Conservation (phyloP, 2,329 filamentous ascomycete genomes). For the Penicillium sp. region DNA sequence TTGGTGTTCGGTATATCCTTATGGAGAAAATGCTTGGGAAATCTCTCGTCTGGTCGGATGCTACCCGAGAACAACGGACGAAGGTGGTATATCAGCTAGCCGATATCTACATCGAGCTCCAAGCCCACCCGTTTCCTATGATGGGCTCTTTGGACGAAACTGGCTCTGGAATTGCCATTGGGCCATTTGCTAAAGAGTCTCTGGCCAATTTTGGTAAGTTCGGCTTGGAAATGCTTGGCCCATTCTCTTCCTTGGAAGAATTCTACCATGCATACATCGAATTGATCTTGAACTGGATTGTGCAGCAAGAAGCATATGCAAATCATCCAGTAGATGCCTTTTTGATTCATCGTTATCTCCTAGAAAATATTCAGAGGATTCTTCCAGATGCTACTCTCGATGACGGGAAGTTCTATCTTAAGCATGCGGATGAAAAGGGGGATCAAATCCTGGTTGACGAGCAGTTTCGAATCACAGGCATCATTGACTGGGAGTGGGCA, state of each 20-base stretch:
- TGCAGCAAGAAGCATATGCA: slow-evolving; percentile 39
- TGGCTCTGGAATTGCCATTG: slow-evolving; percentile 29
- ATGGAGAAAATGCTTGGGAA: slow-evolving; percentile 47
- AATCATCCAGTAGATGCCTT: slow-evolving; percentile 39
- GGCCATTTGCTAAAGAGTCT: slow-evolving; percentile 42
- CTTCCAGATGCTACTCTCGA: slow-evolving; percentile 20
- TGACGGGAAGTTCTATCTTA: slow-evolving; percentile 46
- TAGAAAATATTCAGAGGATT: slow-evolving; percentile 33
- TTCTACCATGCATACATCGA: slow-evolving; percentile 38
- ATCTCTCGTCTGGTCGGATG: slow-evolving; percentile 39
- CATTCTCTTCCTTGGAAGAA: slow-evolving; percentile 39
- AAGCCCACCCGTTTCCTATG: slow-evolving; percentile 38
- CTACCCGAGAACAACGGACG: slow-evolving; percentile 35
- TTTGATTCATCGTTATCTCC: slow-evolving; percentile 46
- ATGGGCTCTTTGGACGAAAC: slow-evolving; percentile 38
- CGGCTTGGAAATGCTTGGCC: slow-evolving; percentile 31
- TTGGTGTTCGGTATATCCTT: slow-evolving; percentile 47
- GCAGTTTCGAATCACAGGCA: slow-evolving; percentile 50
- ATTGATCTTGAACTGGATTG: slow-evolving; percentile 43
- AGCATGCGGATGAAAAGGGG: slow-evolving; percentile 53
- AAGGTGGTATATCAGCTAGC: slow-evolving; percentile 44
- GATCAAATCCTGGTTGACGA: slow-evolving; percentile 53
- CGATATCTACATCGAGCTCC: slow-evolving; percentile 44
- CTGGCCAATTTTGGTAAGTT: slow-evolving; percentile 36
- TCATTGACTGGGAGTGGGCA: slow-evolving; percentile 53